Evolutionary conservation across 2,329 filamentous ascomycete genomes (phyloP), one percentile per base, ranked within the genome.

Genomic region (Arthrobotrys iridis): DNA sequence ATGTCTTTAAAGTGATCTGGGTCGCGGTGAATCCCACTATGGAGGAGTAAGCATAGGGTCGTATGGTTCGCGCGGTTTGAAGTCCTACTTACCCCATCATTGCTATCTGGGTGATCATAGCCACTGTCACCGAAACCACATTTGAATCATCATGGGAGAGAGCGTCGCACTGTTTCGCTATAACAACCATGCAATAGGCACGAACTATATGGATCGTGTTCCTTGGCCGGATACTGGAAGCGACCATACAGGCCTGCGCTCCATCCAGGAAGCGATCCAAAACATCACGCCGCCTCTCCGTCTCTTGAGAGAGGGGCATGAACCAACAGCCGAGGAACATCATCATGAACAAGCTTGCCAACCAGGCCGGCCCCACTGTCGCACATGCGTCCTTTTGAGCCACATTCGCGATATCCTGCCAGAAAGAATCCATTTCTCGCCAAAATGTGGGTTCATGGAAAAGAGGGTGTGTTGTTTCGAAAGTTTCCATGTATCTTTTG

Each of bases 251-350:
- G 11, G 46, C 35, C 37, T 75, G 71, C 11, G 71, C 71, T 18
- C 52, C 71, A 52, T 75, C 71, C 13, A 75, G 18, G n/a, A 75
- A 46, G 3, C 22, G 26, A 43, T 75, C 58, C 6, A 75, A 35
- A 6, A 45, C 30, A 13, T 68, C 71, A 15, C 62, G 55, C 4
- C 55, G 35, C n/a, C 57, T 40, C 22, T 68, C 71, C 4, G 18
- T 63, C 13, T 59, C 57, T 22, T 63, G 46, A 8, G 71, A 63
- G 37, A 68, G 46, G 2, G 71, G 71, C 11, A 50, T 45, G 40
- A 75, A 75, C 71, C 71, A 64, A 48, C 71, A 75, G 4, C 71
- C 71, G 4, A 75, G 63, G 33, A 68, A 75, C 71, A 75, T 68
- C 71, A 75, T 75, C 71, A 75, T 75, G 63, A 75, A 75, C 28